phyloP scores from a whole-genome alignment of 2,329 filamentous ascomycete species.

The Aspergillus sp. region DNA sequence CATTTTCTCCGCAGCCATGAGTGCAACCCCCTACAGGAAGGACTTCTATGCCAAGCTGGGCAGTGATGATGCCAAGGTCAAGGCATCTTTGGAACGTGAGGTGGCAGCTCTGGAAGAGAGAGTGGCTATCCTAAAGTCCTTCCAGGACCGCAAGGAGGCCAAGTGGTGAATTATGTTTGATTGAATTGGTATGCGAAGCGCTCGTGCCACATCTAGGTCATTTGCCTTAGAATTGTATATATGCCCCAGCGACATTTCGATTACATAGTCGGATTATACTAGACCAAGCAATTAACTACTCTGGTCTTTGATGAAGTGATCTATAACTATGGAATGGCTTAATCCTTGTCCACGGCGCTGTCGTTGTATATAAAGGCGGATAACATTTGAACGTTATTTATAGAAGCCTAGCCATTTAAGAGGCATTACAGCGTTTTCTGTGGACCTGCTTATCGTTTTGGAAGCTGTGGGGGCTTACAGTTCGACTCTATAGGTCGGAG shows the following conservation, averaged over 20 bases:
- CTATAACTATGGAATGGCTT: no score
- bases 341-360: no score
- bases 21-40: slow-evolving; percentile 85
- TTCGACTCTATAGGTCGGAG: no score
- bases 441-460: no score
- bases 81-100: slow-evolving; percentile 66
- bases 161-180: slow-evolving; percentile 39
- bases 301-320: no score
- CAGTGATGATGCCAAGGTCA: slow-evolving; percentile 53
- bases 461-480: no score
- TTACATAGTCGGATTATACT: slow-evolving; percentile 8
- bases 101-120: slow-evolving; percentile 74
- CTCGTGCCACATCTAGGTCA: background rate
- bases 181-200: background rate
- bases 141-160: slow-evolving; percentile 57
- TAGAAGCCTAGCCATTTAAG: no score
- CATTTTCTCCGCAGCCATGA: slow-evolving; percentile 90
- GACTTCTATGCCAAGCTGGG: slow-evolving; percentile 89
- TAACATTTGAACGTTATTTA: no score
- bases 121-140: slow-evolving; percentile 71
- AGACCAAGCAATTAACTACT: background rate
- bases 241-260: slow-evolving; percentile 5
- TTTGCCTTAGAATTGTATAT: slow-evolving; percentile 10
- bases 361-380: no score
- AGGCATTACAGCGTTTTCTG: no score